Base-by-base conservation (phyloP, 164 flowering plant genomes). In the Liquidambar formosana region DNA sequence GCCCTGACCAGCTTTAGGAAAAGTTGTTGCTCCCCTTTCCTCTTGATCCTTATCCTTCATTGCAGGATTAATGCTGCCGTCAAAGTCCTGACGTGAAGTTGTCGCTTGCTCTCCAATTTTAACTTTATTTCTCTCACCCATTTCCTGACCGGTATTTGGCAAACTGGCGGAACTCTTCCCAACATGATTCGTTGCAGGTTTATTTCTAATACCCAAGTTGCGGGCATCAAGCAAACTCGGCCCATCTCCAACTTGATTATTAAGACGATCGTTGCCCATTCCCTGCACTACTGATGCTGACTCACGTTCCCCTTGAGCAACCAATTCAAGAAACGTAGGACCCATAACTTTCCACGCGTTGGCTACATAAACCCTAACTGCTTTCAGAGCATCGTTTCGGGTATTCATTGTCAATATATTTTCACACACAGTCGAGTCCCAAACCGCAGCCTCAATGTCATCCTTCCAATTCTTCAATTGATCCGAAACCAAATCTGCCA, bases 311-410 rank as follows among this genome's bases (percentile, higher is more conserved):
- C 26, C 63, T 21, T 43, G 64, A 4, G 82, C 83, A n/a, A 57
- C 80, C 23, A 48, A n/a, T 47, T 85, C 89, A 19, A 88, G 73
- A 70, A 88, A 84, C 0, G 89, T 22, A 13, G 85, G 89, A n/a
- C 90, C 89, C 82, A 87, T 68, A 11, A 67, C 54, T 44, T 64
- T 78, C 78, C 69, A 65, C 1, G 89, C 89, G 45, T 88, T 90
- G 1, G 8, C 67, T 65, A 88, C 16, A 71, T 78, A 89, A n/a
- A 10, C 75, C 59, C 65, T 53, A 57, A 87, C 77, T 28, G 72
- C 62, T 41, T 27, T 65, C 57, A 77, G 18, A 22, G 89, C 94
- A 45, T 73, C 83, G 23, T 63, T 57, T n/a, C 73, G 33, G 12
- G 82, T 75, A 65, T 81, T 78, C 74, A 56, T 72, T 44, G 1